phyloP scores from a whole-genome alignment of 345 rosid species.

The Dovyalis caffra region DNA sequence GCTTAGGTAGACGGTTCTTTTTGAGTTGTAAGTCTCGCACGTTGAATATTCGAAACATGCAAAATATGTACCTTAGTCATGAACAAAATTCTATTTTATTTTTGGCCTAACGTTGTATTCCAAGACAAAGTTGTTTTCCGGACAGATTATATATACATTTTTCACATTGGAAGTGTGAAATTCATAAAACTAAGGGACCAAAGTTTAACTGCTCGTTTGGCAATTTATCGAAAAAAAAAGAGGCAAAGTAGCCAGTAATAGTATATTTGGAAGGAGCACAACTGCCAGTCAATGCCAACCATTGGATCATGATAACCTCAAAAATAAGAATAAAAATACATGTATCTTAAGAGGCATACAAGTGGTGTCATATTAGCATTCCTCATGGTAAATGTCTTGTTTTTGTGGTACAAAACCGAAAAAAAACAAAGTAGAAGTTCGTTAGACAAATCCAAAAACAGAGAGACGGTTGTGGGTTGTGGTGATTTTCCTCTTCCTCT shows the following conservation, averaged over 20 bases:
- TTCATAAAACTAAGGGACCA: no score
- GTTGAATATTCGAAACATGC: neutral
- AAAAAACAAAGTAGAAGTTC: conserved; percentile 3
- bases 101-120: no score
- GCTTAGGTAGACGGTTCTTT: neutral
- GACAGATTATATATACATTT: no score
- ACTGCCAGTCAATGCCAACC: neutral
- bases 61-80: neutral
- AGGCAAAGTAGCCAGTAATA: neutral
- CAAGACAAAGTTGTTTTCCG: no score
- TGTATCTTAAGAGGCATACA: neutral
- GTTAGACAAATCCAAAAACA: conserved; percentile 19
- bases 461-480: neutral
- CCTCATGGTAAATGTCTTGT: neutral
- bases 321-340: neutral
- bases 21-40: neutral
- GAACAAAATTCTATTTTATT: neutral
- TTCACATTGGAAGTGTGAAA: no score
- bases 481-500: neutral
- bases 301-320: neutral
- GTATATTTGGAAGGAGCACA: neutral
- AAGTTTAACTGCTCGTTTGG: neutral
- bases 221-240: neutral
- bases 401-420: neutral
- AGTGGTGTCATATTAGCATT: conserved; percentile 12